These are phyloP conservation scores for Ulota crispa DNA, from an alignment of 225 moss, liverwort and hornwort species.

Conservation along the genomic window DNA sequence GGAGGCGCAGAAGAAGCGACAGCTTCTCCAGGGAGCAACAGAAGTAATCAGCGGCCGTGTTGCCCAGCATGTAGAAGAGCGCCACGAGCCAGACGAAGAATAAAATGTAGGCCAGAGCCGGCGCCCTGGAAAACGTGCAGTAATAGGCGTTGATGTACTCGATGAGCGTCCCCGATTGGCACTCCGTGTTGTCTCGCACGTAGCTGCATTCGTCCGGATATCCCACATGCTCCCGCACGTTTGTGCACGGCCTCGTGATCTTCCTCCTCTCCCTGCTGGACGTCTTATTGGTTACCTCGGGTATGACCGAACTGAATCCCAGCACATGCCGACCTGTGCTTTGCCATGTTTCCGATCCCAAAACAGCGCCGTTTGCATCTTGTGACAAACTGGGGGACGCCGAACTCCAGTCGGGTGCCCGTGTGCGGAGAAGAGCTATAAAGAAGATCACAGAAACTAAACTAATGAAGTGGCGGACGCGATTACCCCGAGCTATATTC, in stretches of 20 bases:
- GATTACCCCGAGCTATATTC: constrained; percentile 31
- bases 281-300: constrained; percentile 10
- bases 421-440: constrained; percentile 46
- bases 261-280: not conserved
- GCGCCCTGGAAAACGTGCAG: constrained; percentile 48
- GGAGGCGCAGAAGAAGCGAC: constrained; percentile 48
- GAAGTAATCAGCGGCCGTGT: constrained; percentile 72
- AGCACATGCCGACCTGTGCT: constrained; percentile 44
- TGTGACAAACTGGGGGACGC: constrained; percentile 12
- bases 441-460: constrained; percentile 50
- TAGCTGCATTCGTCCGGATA: constrained; percentile 59
- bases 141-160: constrained; percentile 52
- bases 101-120: constrained; percentile 35
- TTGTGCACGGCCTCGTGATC: constrained; percentile 47
- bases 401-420: not conserved
- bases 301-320: constrained; percentile 1
- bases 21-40: constrained; percentile 65
- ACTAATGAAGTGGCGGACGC: constrained; percentile 42
- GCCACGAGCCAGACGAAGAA: constrained; percentile 48
- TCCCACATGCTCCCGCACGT: constrained; percentile 55
- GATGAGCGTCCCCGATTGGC: constrained; percentile 56
- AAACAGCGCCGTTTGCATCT: not conserved
- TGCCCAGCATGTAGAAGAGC: constrained; percentile 70
- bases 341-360: constrained; percentile 17
- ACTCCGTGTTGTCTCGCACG: constrained; percentile 59